Conservation (phyloP, 139 green algal species). For the Chlorella sp. region DNA sequence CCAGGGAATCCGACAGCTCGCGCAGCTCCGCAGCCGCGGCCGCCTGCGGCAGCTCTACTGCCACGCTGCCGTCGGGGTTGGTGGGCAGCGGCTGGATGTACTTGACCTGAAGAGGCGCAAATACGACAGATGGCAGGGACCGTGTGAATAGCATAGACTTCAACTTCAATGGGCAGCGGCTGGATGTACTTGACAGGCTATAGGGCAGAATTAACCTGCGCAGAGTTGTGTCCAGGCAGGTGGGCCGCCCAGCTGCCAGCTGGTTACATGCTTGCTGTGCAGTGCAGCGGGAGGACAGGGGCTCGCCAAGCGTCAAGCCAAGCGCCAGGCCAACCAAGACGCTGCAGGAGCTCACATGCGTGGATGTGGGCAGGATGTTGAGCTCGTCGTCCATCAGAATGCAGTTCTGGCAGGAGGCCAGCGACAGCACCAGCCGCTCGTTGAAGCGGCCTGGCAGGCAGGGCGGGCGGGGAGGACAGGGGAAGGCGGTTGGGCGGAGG, state of each 20-base stretch:
- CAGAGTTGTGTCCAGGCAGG: not conserved
- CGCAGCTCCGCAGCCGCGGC: slow-evolving; percentile 75
- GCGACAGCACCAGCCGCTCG: slow-evolving; percentile 95
- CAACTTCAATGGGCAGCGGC: not conserved
- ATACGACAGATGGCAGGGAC: no score
- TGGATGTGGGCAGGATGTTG: slow-evolving; percentile 96
- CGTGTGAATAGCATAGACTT: no score
- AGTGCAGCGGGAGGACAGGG: no score
- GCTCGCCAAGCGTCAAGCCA: no score
- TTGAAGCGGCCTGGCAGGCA: slow-evolving; percentile 90
- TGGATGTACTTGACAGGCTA: not conserved
- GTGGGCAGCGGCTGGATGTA: slow-evolving; percentile 74
- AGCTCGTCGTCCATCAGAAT: slow-evolving; percentile 99
- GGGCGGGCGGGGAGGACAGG: not conserved
- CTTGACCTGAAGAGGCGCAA: not conserved
- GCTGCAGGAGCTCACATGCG: slow-evolving; percentile 72
- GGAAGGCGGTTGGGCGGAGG: not conserved
- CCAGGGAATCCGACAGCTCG: slow-evolving; percentile 84
- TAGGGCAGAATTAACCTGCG: not conserved
- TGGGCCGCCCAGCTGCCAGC: not conserved
- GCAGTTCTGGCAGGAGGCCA: slow-evolving; percentile 85
- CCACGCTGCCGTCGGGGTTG: slow-evolving; percentile 60
- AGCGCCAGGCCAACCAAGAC: no score
- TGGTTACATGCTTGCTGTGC: no score
- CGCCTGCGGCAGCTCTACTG: slow-evolving; percentile 50